Percentiles rank a stretch among this genome's conserved stretches.
Evolutionary conservation across 2,329 filamentous ascomycete genomes (phyloP).

Genomic region (Teratosphaeria epicoccoides): DNA sequence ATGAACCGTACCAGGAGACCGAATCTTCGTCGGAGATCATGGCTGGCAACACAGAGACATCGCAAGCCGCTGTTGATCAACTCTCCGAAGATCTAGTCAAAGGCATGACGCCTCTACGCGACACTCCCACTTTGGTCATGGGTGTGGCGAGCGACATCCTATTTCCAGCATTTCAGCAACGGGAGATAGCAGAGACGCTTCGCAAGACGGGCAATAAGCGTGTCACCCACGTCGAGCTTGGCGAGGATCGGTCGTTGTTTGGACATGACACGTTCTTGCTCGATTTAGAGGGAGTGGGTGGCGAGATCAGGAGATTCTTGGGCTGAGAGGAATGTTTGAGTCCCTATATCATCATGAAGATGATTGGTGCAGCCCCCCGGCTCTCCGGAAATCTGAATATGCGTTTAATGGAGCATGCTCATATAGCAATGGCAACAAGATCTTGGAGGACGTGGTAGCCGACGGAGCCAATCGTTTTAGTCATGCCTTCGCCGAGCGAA

Average conservation of each 20-base stretch:
- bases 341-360: too few relatives aligned
- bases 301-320: conserved; percentile 69
- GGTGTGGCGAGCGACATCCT: conserved; percentile 93
- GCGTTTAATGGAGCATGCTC: too few relatives aligned
- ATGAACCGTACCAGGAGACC: conserved; percentile 78
- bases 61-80: conserved; percentile 22
- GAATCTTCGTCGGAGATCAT: conserved; percentile 39
- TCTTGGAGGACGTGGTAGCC: too few relatives aligned
- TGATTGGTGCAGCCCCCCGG: too few relatives aligned
- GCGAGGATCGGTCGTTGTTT: conserved; percentile 87
- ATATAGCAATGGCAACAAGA: too few relatives aligned
- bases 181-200: conserved; percentile 80
- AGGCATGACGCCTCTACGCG: conserved; percentile 59
- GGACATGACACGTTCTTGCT: conserved; percentile 94
- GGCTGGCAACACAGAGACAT: conserved; percentile 19
- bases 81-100: conserved; percentile 71
- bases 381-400: too few relatives aligned
- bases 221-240: conserved; percentile 82
- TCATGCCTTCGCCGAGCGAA: too few relatives aligned
- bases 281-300: conserved; percentile 84
- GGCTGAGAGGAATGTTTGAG: conserved; percentile 35
- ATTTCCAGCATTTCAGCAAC: conserved; percentile 96
- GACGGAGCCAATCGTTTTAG: too few relatives aligned
- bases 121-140: conserved; percentile 77
- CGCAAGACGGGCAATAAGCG: conserved; percentile 64